phyloP scores from a whole-genome alignment of 192 early-diverging fungal species.

The Entophlyctis luteolus region DNA sequence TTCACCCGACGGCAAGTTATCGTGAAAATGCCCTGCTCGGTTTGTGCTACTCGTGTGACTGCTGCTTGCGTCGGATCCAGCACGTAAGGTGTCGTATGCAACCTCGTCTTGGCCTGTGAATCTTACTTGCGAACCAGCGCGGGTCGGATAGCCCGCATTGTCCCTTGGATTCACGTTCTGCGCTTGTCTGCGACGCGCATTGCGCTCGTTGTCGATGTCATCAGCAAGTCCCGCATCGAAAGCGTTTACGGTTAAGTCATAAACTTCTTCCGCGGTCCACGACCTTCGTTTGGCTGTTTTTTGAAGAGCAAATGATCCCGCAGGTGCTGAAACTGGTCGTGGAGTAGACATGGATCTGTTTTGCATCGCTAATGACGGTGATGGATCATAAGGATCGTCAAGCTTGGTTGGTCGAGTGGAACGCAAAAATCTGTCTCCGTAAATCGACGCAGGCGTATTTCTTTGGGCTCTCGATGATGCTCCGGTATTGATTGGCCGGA shows the following conservation, averaged over 20 bases:
- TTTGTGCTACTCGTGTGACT: background rate
- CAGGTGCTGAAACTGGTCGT: background rate
- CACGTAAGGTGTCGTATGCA: constrained; percentile 2
- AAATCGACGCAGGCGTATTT: too few species aligned
- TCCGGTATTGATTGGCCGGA: background rate
- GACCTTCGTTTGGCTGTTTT: background rate
- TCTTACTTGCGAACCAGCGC: constrained; percentile 1
- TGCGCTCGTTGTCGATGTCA: constrained; percentile 1
- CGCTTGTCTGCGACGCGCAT: background rate
- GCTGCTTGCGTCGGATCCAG: constrained; percentile 10
- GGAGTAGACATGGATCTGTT: background rate
- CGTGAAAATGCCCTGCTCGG: background rate
- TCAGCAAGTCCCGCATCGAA: constrained; percentile 19
- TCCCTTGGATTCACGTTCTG: background rate
- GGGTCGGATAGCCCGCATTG: constrained; percentile 10
- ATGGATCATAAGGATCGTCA: background rate
- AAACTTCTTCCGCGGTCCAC: constrained; percentile 7
- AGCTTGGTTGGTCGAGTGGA: constrained; percentile 22
- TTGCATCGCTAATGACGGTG: background rate
- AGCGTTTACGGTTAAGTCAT: constrained; percentile 22
- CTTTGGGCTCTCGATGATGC: too few species aligned
- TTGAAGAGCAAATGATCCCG: background rate
- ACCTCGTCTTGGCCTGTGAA: constrained; percentile 22
- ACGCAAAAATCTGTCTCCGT: background rate
- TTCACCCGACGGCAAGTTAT: background rate